These are phyloP conservation scores for Drechslerella dactyloides DNA, from an alignment of 2,329 filamentous ascomycete genomes.

Conservation along the genomic window DNA sequence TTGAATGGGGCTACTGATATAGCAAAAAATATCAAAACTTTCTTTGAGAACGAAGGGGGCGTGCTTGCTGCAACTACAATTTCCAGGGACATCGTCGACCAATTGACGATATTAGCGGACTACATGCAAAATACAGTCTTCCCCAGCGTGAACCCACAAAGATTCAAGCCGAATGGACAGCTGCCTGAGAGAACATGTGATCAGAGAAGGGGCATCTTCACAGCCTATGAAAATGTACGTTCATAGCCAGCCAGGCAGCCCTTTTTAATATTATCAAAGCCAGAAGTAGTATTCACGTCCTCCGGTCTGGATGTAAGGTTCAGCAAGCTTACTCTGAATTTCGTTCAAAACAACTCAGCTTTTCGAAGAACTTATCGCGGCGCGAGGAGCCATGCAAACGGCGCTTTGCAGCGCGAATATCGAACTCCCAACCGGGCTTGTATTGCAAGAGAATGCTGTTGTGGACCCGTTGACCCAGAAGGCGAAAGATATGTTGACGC, in stretches of 20 bases:
- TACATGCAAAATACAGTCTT: constrained; percentile 13
- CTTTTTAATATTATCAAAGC: background rate
- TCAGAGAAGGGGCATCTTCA: constrained; percentile 20
- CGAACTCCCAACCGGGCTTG: background rate
- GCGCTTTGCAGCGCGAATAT: constrained; percentile 9
- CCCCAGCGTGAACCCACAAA: constrained; percentile 21
- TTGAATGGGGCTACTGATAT: constrained; percentile 2
- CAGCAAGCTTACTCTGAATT: background rate
- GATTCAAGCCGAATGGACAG: constrained; percentile 7
- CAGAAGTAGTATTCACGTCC: no score
- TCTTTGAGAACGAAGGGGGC: background rate
- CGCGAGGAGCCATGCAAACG: background rate
- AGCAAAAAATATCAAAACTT: constrained; percentile 1
- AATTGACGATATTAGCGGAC: constrained; percentile 7
- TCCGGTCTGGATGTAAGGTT: no score
- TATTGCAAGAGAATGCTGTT: background rate
- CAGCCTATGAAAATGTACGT: constrained; percentile 25
- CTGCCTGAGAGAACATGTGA: constrained; percentile 18
- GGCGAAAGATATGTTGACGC: constrained; percentile 8
- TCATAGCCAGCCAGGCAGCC: background rate
- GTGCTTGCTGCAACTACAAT: background rate
- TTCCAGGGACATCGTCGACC: constrained; percentile 7
- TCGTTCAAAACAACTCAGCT: constrained; percentile 9
- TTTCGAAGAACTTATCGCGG: constrained; percentile 11
- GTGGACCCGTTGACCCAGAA: background rate